Base-by-base conservation (phyloP, 1,284 basidiomycete species). In the Baeospora myosura region DNA sequence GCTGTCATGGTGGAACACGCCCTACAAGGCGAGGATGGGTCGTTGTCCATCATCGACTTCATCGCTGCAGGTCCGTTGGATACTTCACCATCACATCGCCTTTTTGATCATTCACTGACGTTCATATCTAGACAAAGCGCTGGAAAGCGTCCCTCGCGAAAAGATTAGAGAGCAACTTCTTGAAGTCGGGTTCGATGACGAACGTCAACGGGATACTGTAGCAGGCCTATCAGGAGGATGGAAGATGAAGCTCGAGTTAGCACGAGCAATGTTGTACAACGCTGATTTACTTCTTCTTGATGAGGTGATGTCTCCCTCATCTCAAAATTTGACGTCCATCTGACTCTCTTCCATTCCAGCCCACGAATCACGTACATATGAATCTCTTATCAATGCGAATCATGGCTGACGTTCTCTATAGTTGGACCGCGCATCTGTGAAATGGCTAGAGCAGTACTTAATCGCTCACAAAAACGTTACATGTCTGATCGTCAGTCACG, bases 201-300 rank as follows among this genome's bases (percentile, higher is more conserved):
- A 74, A 45, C 77, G 92, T 49, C 94, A 98, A 65, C 64, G 74
- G 30, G 88, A 95, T 57, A 69, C 80, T 33, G 94, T 98, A 47
- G 88, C 87, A 38, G 88, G 90, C 41, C 71, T 98, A 46, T 97
- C 93, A 16, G 96, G 96, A 62, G 95, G 96, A 40, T 98, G 95
- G 95, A 98, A 98, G 74, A 98, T 98, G 95, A 91, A 92, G 71
- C 78, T 92, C 49, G 95, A 87, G 68, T 77, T 88, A 37, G 91
- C 86, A 11, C 72, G 91, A 54, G 93, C 93, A n/a, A 96, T 96
- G 90, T 68, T 96, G 41, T 94, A 94, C 68, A 89, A 93, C 56
- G 96, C 94, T 28, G 93, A 97, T 66, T 78, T 97, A 41, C 74
- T 97, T 36, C 73, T 98, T 42, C 79, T 98, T 40, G 91, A 93